Evolutionary conservation across 805 yeast species (phyloP), one percentile per base, ranked within the genome.

Genomic region (Zygotorulaspora danielsina): DNA sequence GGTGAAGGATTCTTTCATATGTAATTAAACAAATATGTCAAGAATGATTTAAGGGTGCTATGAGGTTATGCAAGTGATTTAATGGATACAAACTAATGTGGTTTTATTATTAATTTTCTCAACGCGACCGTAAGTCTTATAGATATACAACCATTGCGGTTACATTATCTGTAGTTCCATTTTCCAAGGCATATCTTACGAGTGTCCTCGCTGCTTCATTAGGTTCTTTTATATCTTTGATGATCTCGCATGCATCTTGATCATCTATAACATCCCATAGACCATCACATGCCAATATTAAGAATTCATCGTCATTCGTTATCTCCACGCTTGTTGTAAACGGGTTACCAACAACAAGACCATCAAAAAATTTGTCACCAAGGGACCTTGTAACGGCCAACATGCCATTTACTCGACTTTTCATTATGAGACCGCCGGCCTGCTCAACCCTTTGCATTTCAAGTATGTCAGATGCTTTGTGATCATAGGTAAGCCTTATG

Each of bases 271-370:
- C 97, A 61, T 90, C 98, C 97, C 97, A 90, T 8, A 90, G 66
- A 0, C 98, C 98, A 63, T 90, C 98, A 61, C 97, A 93, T 0
- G 97, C 97, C 43, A 90, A 66, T 35, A 90, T 88, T 54, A 90
- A 61, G 55, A 85, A 86, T 50, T 83, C 83, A 59, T 89, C 96
- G 1, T 62, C 63, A 8, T 48, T 39, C 17, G 71, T 71, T 20
- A 93, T 69, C 53, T 80, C 87, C 1, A 95, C 87, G 32, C 87
- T 78, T 0, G 97, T 86, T 0, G 98, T 90, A 57, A 82, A 90
- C 1, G 98, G 98, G 39, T 79, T 78, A 0, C 96, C 96, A 21
- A 87, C 78, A 13, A 90, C 96, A 41, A 85, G 67, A 36, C 81
- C 84, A 59, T 90, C 94, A 78, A 90, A 82, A 61, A 86, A 89